Evolutionary conservation across 768 basidiomycete genomes (phyloP).

Genomic region (Cystofilobasidium macerans): DNA sequence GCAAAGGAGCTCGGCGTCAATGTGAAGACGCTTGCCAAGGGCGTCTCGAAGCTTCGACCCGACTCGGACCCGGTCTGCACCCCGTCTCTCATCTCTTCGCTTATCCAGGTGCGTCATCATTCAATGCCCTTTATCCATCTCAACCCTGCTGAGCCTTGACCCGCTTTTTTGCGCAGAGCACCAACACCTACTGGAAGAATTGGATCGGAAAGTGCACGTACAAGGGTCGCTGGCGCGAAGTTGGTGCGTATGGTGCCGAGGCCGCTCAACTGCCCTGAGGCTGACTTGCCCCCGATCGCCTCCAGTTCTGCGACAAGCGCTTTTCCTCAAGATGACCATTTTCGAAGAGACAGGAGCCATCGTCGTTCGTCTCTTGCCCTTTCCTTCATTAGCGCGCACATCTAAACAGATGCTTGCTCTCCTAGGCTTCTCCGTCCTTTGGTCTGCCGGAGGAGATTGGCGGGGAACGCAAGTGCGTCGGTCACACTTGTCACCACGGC

Average conservation of each 20-base stretch:
- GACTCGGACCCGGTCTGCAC: slow-evolving; percentile 64
- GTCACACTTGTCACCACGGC: no score
- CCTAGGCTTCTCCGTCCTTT: slow-evolving; percentile 73
- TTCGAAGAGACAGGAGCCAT: slow-evolving; percentile 66
- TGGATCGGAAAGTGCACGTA: slow-evolving; percentile 57
- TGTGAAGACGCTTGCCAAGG: slow-evolving; percentile 44
- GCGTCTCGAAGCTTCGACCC: slow-evolving; percentile 44
- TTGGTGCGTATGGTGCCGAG: no score
- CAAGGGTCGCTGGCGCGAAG: slow-evolving; percentile 88
- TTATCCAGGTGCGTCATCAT: background rate
- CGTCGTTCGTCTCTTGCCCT: slow-evolving; percentile 39
- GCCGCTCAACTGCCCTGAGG: no score
- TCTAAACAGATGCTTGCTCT: background rate
- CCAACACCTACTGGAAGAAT: slow-evolving; percentile 13
- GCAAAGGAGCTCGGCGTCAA: slow-evolving; percentile 45
- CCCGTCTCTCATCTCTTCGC: background rate
- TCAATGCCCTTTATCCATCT: background rate
- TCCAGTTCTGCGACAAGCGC: slow-evolving; percentile 79
- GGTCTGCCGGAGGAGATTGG: slow-evolving; percentile 86
- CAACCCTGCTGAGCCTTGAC: background rate
- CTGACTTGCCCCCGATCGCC: no score
- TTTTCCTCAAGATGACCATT: slow-evolving; percentile 82
- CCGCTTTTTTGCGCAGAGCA: background rate
- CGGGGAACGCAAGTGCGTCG: slow-evolving; percentile 56
- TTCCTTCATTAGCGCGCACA: background rate